Percentiles rank a stretch among this genome's conserved stretches.
Conservation (phyloP, 805 yeast species). For the Ogataea wickerhamii region DNA sequence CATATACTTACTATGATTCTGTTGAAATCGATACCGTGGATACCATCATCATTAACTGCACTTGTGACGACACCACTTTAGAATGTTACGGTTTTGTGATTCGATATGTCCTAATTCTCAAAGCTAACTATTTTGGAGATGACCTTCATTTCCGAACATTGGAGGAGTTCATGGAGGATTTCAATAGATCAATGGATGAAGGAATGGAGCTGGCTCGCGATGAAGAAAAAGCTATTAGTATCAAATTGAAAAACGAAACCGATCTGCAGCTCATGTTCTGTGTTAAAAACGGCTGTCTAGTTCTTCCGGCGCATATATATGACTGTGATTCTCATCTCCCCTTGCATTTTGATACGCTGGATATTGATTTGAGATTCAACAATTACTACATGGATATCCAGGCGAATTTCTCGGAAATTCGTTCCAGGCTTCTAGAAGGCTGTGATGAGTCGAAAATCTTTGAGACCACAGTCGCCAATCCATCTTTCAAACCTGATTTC, state of each 20-base stretch:
- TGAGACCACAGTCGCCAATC: slow-evolving; percentile 22
- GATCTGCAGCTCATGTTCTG: slow-evolving; percentile 73
- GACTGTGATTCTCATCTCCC: slow-evolving; percentile 56
- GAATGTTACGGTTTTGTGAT: slow-evolving; percentile 77
- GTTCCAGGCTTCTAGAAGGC: slow-evolving; percentile 31
- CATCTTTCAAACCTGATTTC: slow-evolving; percentile 39
- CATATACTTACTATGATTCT: slow-evolving; percentile 56
- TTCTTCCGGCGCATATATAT: slow-evolving; percentile 72
- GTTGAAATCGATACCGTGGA: slow-evolving; percentile 69
- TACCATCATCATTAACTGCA: slow-evolving; percentile 58
- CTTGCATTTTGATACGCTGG: slow-evolving; percentile 59
- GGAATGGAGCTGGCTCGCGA: background rate
- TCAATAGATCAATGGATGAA: slow-evolving; percentile 5
- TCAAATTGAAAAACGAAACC: slow-evolving; percentile 62
- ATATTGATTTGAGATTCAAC: slow-evolving; percentile 79
- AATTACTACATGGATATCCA: slow-evolving; percentile 93
- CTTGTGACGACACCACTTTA: slow-evolving; percentile 63
- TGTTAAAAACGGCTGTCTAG: slow-evolving; percentile 64
- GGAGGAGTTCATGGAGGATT: slow-evolving; percentile 62
- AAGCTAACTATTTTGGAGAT: slow-evolving; percentile 91
- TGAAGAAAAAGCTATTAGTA: slow-evolving; percentile 15
- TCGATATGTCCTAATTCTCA: slow-evolving; percentile 67
- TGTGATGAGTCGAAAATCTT: slow-evolving; percentile 24
- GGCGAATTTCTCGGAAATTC: slow-evolving; percentile 61
- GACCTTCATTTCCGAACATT: slow-evolving; percentile 77